A percentile compares a stretch with the other conserved stretches of the same genome.
Conservation (phyloP, 2,329 filamentous ascomycete genomes). For the Magnaporthiopsis poae region DNA sequence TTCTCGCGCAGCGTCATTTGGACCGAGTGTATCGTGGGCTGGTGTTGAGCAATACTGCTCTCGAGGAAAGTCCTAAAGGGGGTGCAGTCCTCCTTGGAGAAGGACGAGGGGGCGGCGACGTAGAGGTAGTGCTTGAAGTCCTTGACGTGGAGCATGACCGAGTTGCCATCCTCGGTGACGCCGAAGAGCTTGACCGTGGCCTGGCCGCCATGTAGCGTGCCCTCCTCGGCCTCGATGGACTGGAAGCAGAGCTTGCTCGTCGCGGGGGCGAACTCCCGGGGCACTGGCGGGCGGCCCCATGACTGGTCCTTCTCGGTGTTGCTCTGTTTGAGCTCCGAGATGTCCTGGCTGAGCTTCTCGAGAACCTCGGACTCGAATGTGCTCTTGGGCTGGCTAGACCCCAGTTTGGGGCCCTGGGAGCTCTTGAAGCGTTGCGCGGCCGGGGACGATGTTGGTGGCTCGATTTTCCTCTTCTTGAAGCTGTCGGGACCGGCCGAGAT, state of each 20-base stretch:
- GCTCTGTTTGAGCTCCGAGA: conserved; percentile 70
- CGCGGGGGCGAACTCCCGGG: conserved; percentile 42
- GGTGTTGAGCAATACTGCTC: conserved; percentile 56
- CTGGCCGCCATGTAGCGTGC: conserved; percentile 64
- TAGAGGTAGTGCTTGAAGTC: conserved; percentile 96
- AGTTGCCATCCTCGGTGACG: conserved; percentile 74
- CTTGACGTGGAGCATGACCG: conserved; percentile 86
- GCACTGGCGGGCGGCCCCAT: conserved; percentile 58
- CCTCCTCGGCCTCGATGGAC: conserved; percentile 90
- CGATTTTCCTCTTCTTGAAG: conserved; percentile 77
- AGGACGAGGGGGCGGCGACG: conserved; percentile 74
- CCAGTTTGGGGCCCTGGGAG: conserved; percentile 54
- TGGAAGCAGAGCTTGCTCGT: conserved; percentile 76
- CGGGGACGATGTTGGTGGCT: conserved; percentile 47
- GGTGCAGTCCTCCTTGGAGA: conserved; percentile 67
- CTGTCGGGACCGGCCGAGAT: conserved; percentile 43
- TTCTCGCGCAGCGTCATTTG: conserved; percentile 78
- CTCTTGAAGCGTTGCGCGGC: conserved; percentile 46
- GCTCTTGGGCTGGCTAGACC: conserved; percentile 75
- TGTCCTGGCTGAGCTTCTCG: conserved; percentile 92
- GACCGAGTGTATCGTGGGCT: conserved; percentile 68
- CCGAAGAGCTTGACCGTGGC: conserved; percentile 85
- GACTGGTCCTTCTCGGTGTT: conserved; percentile 89
- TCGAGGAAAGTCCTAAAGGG: conserved; percentile 75
- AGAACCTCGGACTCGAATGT: conserved; percentile 88